Evolutionary conservation across 768 basidiomycete genomes (phyloP), one percentile per base, ranked within the genome.

Genomic region (Mycena albidolilacea): DNA sequence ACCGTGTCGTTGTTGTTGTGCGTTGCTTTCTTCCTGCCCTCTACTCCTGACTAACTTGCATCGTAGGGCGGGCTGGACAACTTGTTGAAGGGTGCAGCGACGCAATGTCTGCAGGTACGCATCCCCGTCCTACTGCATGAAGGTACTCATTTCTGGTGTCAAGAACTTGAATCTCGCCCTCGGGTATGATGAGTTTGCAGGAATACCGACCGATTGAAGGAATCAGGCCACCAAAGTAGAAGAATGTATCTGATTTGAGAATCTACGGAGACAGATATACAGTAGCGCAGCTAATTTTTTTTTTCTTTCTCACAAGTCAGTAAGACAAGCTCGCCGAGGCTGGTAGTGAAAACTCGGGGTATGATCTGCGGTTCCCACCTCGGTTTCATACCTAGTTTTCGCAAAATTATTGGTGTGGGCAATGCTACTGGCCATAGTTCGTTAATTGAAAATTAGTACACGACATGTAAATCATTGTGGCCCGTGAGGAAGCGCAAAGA

Each of bases 31-130:
- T 70, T 50, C 69, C 54, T 54, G 48, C 38, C 52, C 52, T 54
- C 64, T 0, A 59, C 54, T 61, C 60, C 15, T 58, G 39, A 38
- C 50, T 63, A 12, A 48, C 30, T 15, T 52, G 35, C 44, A 5
- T 7, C 38, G 41, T 73, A 96, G 95, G 97, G 96, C 61, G 97
- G 97, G 0, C 83, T 99, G 78, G 98, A 99, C 80, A 99, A 99
- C 84, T 84, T 99, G 69, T 86, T 99, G 73, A 99, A 99, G 82
- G 98, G 98, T 8, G 98, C 98, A 62, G 98, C 98, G 19, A 99
- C 97, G n/a, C 98, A 99, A 82, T 98, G 97, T 81, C 80, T 99
- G 73, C 97, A 97, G 88, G 95, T 96, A 63, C 21, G 91, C 83
- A 48, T 14, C 39, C 67, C 7, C 48, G 58, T 69, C n/a, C 35